Conservation (phyloP, 805 yeast species). For the Ogataea trehalophila region DNA sequence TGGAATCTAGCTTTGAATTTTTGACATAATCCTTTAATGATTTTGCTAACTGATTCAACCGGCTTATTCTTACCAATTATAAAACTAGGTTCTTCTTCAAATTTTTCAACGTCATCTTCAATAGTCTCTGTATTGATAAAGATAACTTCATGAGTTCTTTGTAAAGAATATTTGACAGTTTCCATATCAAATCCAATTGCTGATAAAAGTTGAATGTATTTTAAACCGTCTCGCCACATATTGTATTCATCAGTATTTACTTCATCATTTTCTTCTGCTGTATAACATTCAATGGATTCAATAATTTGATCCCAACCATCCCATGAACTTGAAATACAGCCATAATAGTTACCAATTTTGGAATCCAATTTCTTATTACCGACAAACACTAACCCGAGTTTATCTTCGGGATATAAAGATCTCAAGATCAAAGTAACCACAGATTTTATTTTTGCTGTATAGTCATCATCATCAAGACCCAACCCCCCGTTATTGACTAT, state of each 20-base stretch:
- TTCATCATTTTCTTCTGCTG: slow-evolving; percentile 10
- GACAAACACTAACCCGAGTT: slow-evolving; percentile 26
- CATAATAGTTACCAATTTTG: slow-evolving; percentile 28
- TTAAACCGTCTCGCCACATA: slow-evolving; percentile 23
- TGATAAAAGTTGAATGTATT: slow-evolving; percentile 18
- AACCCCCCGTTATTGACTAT: slow-evolving; percentile 16
- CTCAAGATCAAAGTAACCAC: slow-evolving; percentile 9
- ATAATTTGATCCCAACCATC: slow-evolving; percentile 25
- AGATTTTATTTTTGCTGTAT: slow-evolving; percentile 12
- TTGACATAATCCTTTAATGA: slow-evolving; percentile 12
- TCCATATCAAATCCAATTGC: slow-evolving; percentile 15
- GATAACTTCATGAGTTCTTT: slow-evolving; percentile 16
- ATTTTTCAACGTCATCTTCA: neutral
- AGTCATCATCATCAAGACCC: slow-evolving; percentile 18
- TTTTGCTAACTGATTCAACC: slow-evolving; percentile 3
- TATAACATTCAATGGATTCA: slow-evolving; percentile 18
- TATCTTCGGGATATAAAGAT: slow-evolving; percentile 18
- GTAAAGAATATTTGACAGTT: neutral
- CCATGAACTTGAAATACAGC: slow-evolving; percentile 26
- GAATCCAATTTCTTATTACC: slow-evolving; percentile 13
- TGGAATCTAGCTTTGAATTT: slow-evolving; percentile 18
- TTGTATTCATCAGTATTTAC: neutral
- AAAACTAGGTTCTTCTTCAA: neutral
- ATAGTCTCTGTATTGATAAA: slow-evolving; percentile 17
- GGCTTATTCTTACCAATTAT: neutral